phyloP scores from a whole-genome alignment of 495 filamentous ascomycete genomes.

The Podospora didyma region DNA sequence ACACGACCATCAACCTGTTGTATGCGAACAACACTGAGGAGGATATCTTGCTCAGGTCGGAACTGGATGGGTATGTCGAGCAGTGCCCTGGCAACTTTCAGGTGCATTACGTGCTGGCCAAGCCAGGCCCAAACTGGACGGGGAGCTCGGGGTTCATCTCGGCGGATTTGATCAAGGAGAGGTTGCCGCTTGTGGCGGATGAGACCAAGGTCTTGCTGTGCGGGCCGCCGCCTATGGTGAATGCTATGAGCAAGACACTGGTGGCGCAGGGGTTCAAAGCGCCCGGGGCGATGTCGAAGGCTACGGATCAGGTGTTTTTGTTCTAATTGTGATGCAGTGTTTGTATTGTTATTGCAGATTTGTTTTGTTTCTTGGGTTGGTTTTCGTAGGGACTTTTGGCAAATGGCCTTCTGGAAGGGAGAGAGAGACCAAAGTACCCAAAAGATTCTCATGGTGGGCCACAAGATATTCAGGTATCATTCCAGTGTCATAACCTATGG shows the following conservation, averaged over 20 bases:
- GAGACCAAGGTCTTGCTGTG: conserved; percentile 76
- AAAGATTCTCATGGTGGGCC: too few species aligned
- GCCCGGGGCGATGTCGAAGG: conserved; percentile 71
- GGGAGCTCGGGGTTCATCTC: conserved; percentile 31
- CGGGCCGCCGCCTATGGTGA: conserved; percentile 79
- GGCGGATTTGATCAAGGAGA: conserved; percentile 25
- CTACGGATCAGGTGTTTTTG: conserved; percentile 79
- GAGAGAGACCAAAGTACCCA: too few species aligned
- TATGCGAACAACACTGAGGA: conserved; percentile 64
- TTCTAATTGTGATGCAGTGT: too few species aligned
- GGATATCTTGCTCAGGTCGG: conserved; percentile 59
- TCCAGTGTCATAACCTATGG: too few species aligned
- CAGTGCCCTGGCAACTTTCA: conserved; percentile 39
- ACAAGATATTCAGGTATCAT: too few species aligned
- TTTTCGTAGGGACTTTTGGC: too few species aligned
- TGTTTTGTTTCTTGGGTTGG: too few species aligned
- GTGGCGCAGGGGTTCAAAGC: conserved; percentile 70
- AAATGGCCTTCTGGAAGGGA: too few species aligned
- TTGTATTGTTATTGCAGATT: too few species aligned
- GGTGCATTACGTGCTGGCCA: conserved; percentile 44
- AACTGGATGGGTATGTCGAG: conserved; percentile 44
- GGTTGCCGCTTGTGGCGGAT: conserved; percentile 18
- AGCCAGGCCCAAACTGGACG: conserved; percentile 25
- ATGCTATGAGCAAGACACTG: conserved; percentile 80
- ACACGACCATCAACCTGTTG: conserved; percentile 44